phyloP scores from a whole-genome alignment of 1,139 yeast species.

The Pichia sp. region DNA sequence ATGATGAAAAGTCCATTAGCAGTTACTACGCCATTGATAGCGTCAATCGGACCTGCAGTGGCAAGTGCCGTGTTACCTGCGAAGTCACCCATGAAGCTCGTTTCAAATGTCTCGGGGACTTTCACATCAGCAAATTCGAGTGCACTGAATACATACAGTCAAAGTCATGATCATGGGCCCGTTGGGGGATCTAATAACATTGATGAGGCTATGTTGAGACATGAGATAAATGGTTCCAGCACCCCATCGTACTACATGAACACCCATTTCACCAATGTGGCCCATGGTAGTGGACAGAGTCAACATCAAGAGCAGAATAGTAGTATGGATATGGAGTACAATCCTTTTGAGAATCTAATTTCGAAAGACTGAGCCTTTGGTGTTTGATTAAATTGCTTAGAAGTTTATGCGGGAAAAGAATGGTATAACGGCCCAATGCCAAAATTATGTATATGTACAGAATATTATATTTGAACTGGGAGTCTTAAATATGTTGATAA shows the following conservation, averaged over 20 bases:
- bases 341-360: constrained; percentile 21
- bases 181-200: neutral
- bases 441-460: neutral
- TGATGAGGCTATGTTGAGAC: neutral
- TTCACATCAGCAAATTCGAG: no score
- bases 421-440: no score
- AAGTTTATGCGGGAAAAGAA: no score
- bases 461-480: neutral
- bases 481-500: neutral
- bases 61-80: constrained; percentile 27
- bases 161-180: no score
- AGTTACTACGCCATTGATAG: constrained; percentile 28
- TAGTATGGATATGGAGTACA: constrained; percentile 15
- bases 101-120: no score
- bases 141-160: no score
- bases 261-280: no score
- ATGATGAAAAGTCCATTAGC: constrained; percentile 13
- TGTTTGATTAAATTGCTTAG: neutral
- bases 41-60: constrained; percentile 28
- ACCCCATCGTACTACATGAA: constrained; percentile 5
- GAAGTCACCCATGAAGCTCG: constrained; percentile 20
- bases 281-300: no score
- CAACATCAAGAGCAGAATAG: neutral
- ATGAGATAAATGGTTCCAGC: no score
- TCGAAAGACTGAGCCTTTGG: neutral